phyloP scores from a whole-genome alignment of 2,329 filamentous ascomycete species.

The Aspergillus pseudonomiae region DNA sequence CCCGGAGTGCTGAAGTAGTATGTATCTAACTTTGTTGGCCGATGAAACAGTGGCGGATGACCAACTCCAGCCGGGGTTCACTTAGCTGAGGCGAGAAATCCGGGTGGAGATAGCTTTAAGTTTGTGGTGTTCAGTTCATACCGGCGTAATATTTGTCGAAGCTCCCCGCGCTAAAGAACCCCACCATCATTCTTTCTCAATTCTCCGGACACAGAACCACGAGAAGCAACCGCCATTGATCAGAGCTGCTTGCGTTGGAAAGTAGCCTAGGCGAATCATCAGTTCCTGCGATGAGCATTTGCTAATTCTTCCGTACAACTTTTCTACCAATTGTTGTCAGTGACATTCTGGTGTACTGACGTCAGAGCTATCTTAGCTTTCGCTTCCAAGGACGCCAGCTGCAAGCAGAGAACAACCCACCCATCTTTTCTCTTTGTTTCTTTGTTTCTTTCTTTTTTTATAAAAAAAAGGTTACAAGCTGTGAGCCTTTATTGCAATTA shows the following conservation, averaged over 20 bases:
- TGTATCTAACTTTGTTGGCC: background rate
- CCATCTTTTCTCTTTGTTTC: background rate
- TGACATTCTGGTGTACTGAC: conserved; percentile 1
- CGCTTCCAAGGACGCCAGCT: background rate
- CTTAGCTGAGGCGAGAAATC: background rate
- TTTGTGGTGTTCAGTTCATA: background rate
- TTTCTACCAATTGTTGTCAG: background rate
- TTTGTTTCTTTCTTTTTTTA: too few species aligned
- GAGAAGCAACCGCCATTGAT: background rate
- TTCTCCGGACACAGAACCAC: background rate
- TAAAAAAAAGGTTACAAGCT: background rate
- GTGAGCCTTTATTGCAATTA: conserved; percentile 3
- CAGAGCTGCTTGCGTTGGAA: background rate
- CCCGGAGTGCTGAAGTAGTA: background rate
- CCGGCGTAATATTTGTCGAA: background rate
- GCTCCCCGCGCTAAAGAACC: conserved; percentile 7
- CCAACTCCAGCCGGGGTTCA: too few species aligned
- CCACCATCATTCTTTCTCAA: conserved; percentile 4
- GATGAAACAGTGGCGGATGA: background rate
- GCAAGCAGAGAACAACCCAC: background rate
- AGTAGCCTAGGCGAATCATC: background rate
- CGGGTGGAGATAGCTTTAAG: background rate
- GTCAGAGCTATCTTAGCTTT: conserved; percentile 8
- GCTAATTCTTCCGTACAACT: background rate
- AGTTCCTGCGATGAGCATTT: background rate